A percentile compares a stretch with the other conserved stretches of the same genome.
Conservation (phyloP, 2,329 filamentous ascomycete species). For the Ceratocystis colombiana region DNA sequence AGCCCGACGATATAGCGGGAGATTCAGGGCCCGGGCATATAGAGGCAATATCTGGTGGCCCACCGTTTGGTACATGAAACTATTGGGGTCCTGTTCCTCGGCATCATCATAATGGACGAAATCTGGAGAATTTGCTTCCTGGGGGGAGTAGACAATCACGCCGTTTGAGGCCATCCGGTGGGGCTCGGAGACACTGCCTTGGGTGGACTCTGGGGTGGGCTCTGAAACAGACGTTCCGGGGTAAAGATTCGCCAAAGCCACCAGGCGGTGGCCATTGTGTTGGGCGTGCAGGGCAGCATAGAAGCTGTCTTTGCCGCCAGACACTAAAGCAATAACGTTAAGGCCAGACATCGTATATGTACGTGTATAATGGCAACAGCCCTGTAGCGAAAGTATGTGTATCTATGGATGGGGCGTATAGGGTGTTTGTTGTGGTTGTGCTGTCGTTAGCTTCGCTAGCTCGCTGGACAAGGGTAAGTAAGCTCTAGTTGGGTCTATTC, state of each 20-base stretch:
- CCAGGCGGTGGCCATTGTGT: conserved; percentile 70
- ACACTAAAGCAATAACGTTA: conserved; percentile 84
- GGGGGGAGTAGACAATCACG: conserved; percentile 26
- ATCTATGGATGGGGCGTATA: background rate
- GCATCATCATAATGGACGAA: conserved; percentile 20
- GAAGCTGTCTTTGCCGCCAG: conserved; percentile 94
- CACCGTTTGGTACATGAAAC: conserved; percentile 99
- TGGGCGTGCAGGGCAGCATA: conserved; percentile 86
- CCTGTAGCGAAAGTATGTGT: background rate
- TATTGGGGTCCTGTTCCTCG: conserved; percentile 58
- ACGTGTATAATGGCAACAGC: background rate
- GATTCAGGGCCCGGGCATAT: conserved; percentile 64
- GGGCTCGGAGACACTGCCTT: conserved; percentile 8
- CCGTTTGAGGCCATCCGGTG: conserved; percentile 26
- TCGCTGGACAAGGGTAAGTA: conserved; percentile 9
- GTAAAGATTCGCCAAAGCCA: conserved; percentile 83
- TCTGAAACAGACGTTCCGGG: conserved; percentile 37
- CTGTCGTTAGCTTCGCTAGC: background rate
- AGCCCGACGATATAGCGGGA: conserved; percentile 73
- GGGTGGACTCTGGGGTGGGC: background rate
- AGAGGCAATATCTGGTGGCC: conserved; percentile 79
- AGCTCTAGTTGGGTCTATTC: background rate
- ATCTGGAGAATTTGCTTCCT: conserved; percentile 21
- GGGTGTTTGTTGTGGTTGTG: conserved; percentile 1
- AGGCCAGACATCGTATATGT: conserved; percentile 31